Evolutionary conservation across 2,329 filamentous ascomycete species (phyloP), one percentile per base, ranked within the genome.

Genomic region (Didymosphaeria variabile): DNA sequence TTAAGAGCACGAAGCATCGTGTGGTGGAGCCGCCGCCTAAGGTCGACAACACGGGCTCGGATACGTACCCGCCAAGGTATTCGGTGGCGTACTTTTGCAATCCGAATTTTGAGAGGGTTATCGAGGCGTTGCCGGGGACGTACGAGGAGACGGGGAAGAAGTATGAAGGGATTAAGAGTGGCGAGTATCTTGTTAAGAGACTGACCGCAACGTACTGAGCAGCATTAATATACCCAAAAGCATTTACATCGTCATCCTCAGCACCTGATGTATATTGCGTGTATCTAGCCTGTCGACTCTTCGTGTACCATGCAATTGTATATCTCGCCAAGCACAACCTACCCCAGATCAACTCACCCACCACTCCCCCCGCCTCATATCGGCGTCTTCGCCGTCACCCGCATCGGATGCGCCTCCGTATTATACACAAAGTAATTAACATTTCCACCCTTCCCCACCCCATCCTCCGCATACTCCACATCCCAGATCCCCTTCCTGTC

Each of bases 71-170:
- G 1, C 84, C 92, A 6, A 67, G 82, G 31, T 97, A 97, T 74
- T 94, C 91, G 70, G 90, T 97, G 73, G 94, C 93, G 69, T 97
- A 96, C 80, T 96, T 97, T 76, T 96, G 93, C 82, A 94, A 96
- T 69, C 92, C 93, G 9, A 93, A 96, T 73, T 90, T 88, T 74
- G 86, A 91, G 62, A 86, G 85, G 67, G 81, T 86, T 58, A 96
- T 97, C 66, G 91, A 95, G 68, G 91, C 90, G 1, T 87, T 97
- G 47, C 93, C 92, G 0, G 91, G 91, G 0, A 97, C 93, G 0
- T 94, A 87, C 72, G 83, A 85, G 56, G 78, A 90, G 62, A 80
- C 81, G 1, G 87, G 90, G 45, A 94, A 91, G 82, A 95, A 94
- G 80, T 97, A 97, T 72, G 80, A 85, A 36, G 88, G 86, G 0